Evolutionary conservation across 1,284 basidiomycete genomes (phyloP).

Genomic region (Leccinum pallidistipes): DNA sequence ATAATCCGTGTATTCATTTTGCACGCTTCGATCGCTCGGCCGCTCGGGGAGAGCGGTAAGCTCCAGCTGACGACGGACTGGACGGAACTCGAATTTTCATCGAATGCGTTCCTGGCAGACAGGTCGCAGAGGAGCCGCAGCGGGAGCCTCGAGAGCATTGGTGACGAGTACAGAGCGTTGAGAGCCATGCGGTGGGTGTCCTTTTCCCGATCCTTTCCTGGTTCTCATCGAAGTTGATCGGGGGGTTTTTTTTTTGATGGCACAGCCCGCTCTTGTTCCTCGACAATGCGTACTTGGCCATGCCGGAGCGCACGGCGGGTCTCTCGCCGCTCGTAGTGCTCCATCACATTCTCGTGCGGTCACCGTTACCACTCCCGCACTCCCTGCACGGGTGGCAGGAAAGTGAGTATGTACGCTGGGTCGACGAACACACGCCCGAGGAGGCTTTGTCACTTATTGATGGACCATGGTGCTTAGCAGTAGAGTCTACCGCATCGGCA

Average conservation of each 20-base stretch:
- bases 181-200: conserved; percentile 73
- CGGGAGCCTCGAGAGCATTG: conserved; percentile 66
- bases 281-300: conserved; percentile 68
- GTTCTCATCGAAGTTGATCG: not conserved
- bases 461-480: conserved; percentile 98
- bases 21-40: conserved; percentile 86
- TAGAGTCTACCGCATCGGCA: conserved; percentile 98
- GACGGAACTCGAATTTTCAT: conserved; percentile 91
- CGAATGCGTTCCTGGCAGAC: conserved; percentile 75
- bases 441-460: conserved; percentile 75
- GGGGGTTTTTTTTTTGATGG: not conserved
- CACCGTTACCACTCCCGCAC: conserved; percentile 83
- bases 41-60: conserved; percentile 86
- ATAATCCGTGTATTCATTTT: conserved; percentile 84
- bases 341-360: conserved; percentile 91
- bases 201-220: not conserved
- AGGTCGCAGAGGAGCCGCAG: conserved; percentile 57
- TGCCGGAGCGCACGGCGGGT: conserved; percentile 64
- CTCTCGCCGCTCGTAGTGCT: conserved; percentile 83
- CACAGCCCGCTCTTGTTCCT: conserved; percentile 83
- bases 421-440: conserved; percentile 73
- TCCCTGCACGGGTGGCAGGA: conserved; percentile 89
- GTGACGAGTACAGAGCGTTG: conserved; percentile 78
- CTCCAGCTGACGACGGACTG: conserved; percentile 92
- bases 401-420: conserved; percentile 88